Percentiles rank a stretch among this genome's conserved stretches.
Conservation (phyloP, 148 eudicot species). For the Agrostemma githago region DNA sequence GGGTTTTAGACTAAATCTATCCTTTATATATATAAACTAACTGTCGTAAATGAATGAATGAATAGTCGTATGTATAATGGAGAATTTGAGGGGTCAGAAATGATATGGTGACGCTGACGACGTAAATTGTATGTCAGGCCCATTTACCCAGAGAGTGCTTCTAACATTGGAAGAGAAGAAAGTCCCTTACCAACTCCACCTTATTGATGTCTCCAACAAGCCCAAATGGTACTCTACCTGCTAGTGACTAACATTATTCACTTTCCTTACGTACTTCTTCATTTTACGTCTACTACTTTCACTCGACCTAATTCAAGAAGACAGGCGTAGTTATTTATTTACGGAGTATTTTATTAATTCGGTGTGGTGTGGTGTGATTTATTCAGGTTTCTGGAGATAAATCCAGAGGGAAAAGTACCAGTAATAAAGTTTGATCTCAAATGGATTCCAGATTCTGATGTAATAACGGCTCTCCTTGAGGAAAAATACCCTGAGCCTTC, state of each 20-base stretch:
- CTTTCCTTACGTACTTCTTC: too few relatives aligned
- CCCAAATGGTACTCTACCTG: conserved; percentile 51
- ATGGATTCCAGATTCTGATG: conserved; percentile 78
- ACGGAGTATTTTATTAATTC: neutral
- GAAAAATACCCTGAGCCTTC: conserved; percentile 62
- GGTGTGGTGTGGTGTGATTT: neutral
- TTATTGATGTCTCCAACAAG: conserved; percentile 53
- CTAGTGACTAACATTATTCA: too few relatives aligned
- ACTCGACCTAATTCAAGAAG: too few relatives aligned
- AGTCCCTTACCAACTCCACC: conserved; percentile 58
- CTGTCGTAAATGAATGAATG: too few relatives aligned
- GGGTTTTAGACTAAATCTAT: too few relatives aligned
- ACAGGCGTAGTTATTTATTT: too few relatives aligned
- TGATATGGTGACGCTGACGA: too few relatives aligned
- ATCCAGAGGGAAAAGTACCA: conserved; percentile 75
- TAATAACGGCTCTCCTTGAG: conserved; percentile 58
- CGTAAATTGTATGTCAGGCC: conserved; percentile 35
- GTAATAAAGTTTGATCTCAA: conserved; percentile 61
- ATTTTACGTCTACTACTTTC: too few relatives aligned
- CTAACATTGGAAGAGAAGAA: conserved; percentile 84
- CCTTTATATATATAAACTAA: too few relatives aligned
- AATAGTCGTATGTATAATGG: too few relatives aligned
- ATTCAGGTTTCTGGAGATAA: conserved; percentile 56
- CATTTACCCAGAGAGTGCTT: conserved; percentile 75
- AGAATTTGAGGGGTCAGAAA: too few relatives aligned